Conservation (phyloP, 2,329 filamentous ascomycete species). For the Waltergamsia citrina region DNA sequence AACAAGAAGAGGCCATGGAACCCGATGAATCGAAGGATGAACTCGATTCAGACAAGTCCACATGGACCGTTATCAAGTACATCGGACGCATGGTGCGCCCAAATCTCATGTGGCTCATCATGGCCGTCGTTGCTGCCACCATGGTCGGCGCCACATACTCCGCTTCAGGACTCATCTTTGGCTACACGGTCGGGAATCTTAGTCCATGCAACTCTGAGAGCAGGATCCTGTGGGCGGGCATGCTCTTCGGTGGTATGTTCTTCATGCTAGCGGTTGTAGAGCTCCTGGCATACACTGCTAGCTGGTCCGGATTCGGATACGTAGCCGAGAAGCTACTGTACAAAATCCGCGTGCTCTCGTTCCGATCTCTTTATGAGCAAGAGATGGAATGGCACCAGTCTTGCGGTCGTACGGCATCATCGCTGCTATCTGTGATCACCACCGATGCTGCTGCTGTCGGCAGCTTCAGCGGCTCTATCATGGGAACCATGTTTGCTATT, state of each 20-base stretch:
- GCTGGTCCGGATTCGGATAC: slow-evolving; percentile 37
- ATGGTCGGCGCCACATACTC: slow-evolving; percentile 47
- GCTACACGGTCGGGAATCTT: slow-evolving; percentile 27
- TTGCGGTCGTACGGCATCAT: slow-evolving; percentile 48
- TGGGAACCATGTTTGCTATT: slow-evolving; percentile 61
- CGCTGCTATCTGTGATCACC: slow-evolving; percentile 58
- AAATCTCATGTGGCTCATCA: slow-evolving; percentile 24
- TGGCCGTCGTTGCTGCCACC: slow-evolving; percentile 31
- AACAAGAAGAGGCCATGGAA: slow-evolving; percentile 13
- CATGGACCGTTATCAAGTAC: slow-evolving; percentile 26
- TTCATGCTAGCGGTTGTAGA: slow-evolving; percentile 40
- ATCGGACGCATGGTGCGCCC: slow-evolving; percentile 27
- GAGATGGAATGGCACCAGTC: slow-evolving; percentile 65
- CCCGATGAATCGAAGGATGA: slow-evolving; percentile 12
- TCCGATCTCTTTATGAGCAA: slow-evolving; percentile 56
- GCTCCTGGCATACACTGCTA: slow-evolving; percentile 44
- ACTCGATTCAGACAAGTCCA: slow-evolving; percentile 28
- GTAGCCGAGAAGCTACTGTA: slow-evolving; percentile 55
- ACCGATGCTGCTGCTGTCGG: slow-evolving; percentile 58
- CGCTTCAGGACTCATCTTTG: slow-evolving; percentile 42
- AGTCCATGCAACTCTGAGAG: slow-evolving; percentile 35
- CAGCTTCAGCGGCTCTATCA: slow-evolving; percentile 59
- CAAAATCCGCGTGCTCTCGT: slow-evolving; percentile 51
- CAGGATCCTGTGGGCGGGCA: slow-evolving; percentile 23
- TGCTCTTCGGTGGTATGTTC: slow-evolving; percentile 48